Conservation (phyloP, 306 rosid genomes). For the Sechiopsis laciniata region DNA sequence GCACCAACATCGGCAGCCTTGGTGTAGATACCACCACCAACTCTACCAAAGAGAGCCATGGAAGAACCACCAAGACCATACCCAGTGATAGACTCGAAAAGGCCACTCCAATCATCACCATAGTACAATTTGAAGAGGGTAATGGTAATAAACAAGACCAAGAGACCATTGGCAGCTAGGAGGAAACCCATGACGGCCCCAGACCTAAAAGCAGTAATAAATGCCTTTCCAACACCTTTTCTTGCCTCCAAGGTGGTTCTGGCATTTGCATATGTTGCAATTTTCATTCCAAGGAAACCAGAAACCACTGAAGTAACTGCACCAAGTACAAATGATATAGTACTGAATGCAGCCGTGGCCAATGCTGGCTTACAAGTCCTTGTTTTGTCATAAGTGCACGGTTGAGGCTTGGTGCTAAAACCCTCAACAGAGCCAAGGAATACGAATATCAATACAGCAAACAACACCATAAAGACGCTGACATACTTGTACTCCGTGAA, state of each 20-base stretch:
- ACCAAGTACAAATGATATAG: constrained; percentile 75
- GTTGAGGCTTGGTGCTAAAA: constrained; percentile 64
- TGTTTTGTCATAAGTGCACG: constrained; percentile 57
- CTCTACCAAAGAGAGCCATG: constrained; percentile 98
- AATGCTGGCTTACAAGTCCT: constrained; percentile 82
- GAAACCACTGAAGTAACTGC: constrained; percentile 74
- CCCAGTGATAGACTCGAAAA: constrained; percentile 93
- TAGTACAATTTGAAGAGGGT: constrained; percentile 75
- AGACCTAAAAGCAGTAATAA: constrained; percentile 78
- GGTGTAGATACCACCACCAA: constrained; percentile 95
- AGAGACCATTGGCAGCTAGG: constrained; percentile 88
- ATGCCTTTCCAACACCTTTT: constrained; percentile 95
- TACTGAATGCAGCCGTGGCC: constrained; percentile 78
- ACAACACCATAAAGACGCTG: constrained; percentile 75
- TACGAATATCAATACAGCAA: constrained; percentile 74
- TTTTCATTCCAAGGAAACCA: constrained; percentile 97
- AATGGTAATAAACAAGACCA: constrained; percentile 76
- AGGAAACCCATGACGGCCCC: constrained; percentile 99
- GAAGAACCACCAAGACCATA: constrained; percentile 99
- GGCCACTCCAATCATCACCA: constrained; percentile 95
- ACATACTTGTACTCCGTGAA: constrained; percentile 75
- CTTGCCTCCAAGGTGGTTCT: constrained; percentile 90
- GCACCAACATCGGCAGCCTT: constrained; percentile 99
- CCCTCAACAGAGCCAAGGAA: constrained; percentile 97
- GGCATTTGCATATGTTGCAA: constrained; percentile 94